Evolutionary conservation across 2,329 filamentous ascomycete species (phyloP), one percentile per base, ranked within the genome.

Genomic region (Zasmidium cellare): DNA sequence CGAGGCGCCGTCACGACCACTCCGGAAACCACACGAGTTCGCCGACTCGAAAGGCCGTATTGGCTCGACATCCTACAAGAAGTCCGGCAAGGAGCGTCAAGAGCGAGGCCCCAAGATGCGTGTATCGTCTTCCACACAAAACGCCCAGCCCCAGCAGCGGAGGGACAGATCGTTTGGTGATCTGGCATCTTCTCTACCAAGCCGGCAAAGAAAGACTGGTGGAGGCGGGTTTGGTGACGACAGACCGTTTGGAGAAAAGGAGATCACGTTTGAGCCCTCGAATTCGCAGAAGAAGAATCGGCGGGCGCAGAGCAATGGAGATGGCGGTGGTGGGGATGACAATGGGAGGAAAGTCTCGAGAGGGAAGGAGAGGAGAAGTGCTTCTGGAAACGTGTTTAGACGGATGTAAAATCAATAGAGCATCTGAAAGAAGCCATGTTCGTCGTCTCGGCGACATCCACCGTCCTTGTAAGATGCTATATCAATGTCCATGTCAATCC

Each of bases 361-460:
- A 46, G 66, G 62, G 50, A 77, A 79, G 57, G 77, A 79, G 24
- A 84, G 89, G 67, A 79, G 89, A 67, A 92, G 88, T 74, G 90
- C 90, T 51, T 91, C 88, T 74, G 83, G 82, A 53, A 92, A 93
- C 75, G 86, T 86, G 44, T 90, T 92, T 73, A 83, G 88, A 72
- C 82, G 80, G 69, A 81, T 90, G 79, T 88, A 68, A 55, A 41
- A 23, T 48, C 24, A 23, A 51, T 48, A 20, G 31, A 20, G 48
- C 22, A 44, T 12, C 28, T 48, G 49, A 50, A 9, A 22, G 14
- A 49, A 24, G 3, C 22, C 23, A 49, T 28, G 14, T 49, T n/a
- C 11, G 28, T 49, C 16, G 46, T 49, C 46, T 49, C 11, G 6
- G 5, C 6, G 25, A 28, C 25, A 28, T 28, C 46, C 38, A 25